Evolutionary conservation across 352 stramenopile species (phyloP), one percentile per base, ranked within the genome.

Genomic region (Globisporangium ultimum): DNA sequence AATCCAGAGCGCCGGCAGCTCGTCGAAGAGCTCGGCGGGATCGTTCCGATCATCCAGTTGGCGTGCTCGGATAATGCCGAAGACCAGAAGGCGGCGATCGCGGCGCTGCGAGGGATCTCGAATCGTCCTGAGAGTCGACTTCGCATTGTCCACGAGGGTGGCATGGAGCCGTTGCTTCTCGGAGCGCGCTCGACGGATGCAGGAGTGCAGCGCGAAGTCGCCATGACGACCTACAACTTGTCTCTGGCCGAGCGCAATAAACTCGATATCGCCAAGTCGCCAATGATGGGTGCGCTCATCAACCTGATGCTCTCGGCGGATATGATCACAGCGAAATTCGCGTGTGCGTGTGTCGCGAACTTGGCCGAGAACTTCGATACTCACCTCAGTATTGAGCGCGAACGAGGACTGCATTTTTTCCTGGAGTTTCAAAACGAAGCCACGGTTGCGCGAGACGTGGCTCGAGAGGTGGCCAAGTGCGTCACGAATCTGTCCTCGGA

Each of bases 241-340:
- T 95, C 87, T 34, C 77, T 99, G 12, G 90, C 96, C 32, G 95
- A 99, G 69, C 80, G 88, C 14, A 98, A 98, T 72, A 99, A 98
- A 72, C 71, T 97, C 7, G 80, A 87, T 24, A 92, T 99, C 56
- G 87, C 91, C 0, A 67, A 67, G 18, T 97, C 89, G 5, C 82
- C 88, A 20, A 63, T 93, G 24, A 73, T 97, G 64, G 70, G 73
- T 4, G 74, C 80, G 21, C 67, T 98, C 36, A 84, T 98, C 28
- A 82, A 68, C 20, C 74, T 99, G 17, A 89, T 96, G 74, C 63
- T 94, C 20, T 86, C 83, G 28, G 60, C 48, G 7, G 91, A 99
- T 67, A 68, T 84, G 15, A 41, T 72, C 6, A 88, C 84, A 0
- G 76, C 85, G 5, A 74, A 58, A 17, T 93, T 92, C 56, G 81